Conservation (phyloP, 768 basidiomycete species). For the Rhizopogon vinicolor region DNA sequence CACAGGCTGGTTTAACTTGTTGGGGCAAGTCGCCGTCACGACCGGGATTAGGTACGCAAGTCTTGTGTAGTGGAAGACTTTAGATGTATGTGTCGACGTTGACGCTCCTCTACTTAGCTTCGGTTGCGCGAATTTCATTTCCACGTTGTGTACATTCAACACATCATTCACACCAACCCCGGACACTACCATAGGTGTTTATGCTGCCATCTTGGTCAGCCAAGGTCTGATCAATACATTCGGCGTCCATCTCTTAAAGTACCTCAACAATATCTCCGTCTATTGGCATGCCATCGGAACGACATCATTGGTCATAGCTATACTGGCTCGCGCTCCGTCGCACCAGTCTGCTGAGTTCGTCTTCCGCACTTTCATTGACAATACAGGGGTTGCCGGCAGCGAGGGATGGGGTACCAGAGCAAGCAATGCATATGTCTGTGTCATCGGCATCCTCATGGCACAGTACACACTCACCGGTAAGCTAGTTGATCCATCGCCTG, state of each 20-base stretch:
- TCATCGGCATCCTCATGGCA: conserved; percentile 71
- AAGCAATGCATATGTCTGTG: conserved; percentile 62
- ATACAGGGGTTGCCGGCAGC: conserved; percentile 44
- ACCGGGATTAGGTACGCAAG: conserved; percentile 57
- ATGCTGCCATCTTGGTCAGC: conserved; percentile 61
- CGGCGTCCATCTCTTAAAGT: conserved; percentile 58
- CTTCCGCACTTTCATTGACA: conserved; percentile 66
- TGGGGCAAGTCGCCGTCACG: conserved; percentile 75
- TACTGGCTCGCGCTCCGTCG: conserved; percentile 66
- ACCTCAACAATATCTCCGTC: conserved; percentile 69
- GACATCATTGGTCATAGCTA: conserved; percentile 57
- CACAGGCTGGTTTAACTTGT: conserved; percentile 71
- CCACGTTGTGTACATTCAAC: conserved; percentile 56
- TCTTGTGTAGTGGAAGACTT: background rate
- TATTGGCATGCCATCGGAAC: conserved; percentile 76
- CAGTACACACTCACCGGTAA: conserved; percentile 73
- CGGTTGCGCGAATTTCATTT: conserved; percentile 63
- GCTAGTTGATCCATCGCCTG: conserved; percentile 3
- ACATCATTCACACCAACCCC: conserved; percentile 55
- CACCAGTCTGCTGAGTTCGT: conserved; percentile 69
- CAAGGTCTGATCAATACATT: conserved; percentile 77
- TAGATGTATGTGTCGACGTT: background rate
- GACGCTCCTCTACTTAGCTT: conserved; percentile 35
- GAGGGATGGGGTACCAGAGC: conserved; percentile 66
- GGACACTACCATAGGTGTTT: conserved; percentile 60